Conservation (phyloP, 306 rosid species). For the Glycine tomentella region DNA sequence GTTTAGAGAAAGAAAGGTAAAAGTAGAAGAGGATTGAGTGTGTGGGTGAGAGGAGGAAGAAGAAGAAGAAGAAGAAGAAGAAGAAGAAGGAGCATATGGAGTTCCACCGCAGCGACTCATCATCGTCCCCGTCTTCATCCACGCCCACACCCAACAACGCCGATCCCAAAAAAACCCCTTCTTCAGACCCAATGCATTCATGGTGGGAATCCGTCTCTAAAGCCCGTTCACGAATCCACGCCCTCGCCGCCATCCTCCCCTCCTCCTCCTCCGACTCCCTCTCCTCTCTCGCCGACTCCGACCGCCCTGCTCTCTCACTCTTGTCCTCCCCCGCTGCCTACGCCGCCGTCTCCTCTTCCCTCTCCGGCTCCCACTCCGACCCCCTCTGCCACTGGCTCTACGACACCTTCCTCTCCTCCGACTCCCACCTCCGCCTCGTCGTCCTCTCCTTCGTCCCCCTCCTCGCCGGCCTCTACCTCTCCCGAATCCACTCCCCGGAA, state of each 20-base stretch:
- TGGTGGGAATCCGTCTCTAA: constrained; percentile 99
- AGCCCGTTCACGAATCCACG: constrained; percentile 89
- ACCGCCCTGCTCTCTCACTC: constrained; percentile 96
- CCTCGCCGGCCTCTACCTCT: constrained; percentile 80
- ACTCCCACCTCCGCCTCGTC: constrained; percentile 87
- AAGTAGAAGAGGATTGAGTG: too few species aligned
- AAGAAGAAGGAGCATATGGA: constrained; percentile 53
- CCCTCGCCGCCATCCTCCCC: constrained; percentile 71
- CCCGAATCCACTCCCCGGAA: constrained; percentile 73
- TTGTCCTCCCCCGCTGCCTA: constrained; percentile 77
- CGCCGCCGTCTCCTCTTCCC: constrained; percentile 62
- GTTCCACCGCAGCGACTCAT: constrained; percentile 48
- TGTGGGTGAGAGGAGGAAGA: too few species aligned
- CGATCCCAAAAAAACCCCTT: background rate
- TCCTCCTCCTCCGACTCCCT: constrained; percentile 52
- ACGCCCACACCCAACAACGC: constrained; percentile 37
- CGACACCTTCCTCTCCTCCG: constrained; percentile 88
- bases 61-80: background rate
- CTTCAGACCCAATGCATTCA: constrained; percentile 81
- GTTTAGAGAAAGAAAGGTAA: too few species aligned
- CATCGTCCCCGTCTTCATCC: constrained; percentile 44
- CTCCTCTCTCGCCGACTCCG: constrained; percentile 87
- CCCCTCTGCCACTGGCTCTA: constrained; percentile 98
- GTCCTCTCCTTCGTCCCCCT: constrained; percentile 92
- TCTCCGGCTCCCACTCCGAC: constrained; percentile 84